These are phyloP conservation scores for Eucalyptus rudis DNA, from an alignment of 345 rosid genomes.

Conservation along the genomic window DNA sequence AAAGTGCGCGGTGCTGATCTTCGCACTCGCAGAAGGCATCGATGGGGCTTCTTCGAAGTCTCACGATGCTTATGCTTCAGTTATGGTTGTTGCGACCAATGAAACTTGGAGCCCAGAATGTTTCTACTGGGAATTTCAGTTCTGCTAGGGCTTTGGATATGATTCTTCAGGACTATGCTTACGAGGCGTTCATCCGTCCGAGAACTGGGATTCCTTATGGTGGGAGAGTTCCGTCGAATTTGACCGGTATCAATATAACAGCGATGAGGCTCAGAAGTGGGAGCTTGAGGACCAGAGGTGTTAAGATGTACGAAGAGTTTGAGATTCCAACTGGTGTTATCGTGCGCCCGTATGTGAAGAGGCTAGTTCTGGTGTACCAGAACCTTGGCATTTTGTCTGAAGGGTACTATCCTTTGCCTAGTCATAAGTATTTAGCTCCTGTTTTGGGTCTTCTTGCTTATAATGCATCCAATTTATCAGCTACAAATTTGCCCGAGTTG, in stretches of 20 bases:
- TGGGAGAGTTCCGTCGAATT: constrained; percentile 42
- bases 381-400: constrained; percentile 68
- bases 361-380: constrained; percentile 80
- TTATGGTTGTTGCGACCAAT: constrained; percentile 7
- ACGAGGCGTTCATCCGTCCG: constrained; percentile 42
- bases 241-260: constrained; percentile 51
- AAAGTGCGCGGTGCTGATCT: background rate
- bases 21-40: constrained; percentile 7
- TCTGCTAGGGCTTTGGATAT: constrained; percentile 44
- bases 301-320: constrained; percentile 35
- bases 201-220: constrained; percentile 60
- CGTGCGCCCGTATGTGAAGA: constrained; percentile 50
- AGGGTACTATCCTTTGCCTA: constrained; percentile 42
- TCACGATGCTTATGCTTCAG: constrained; percentile 32
- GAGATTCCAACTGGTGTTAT: constrained; percentile 39
- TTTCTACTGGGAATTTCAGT: background rate
- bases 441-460: constrained; percentile 82
- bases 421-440: constrained; percentile 53
- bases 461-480: constrained; percentile 55
- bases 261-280: constrained; percentile 86
- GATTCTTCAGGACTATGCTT: constrained; percentile 83
- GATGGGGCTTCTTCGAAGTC: constrained; percentile 67
- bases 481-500: constrained; percentile 32
- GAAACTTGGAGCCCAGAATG: constrained; percentile 9
- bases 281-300: constrained; percentile 55